Evolutionary conservation across 2,329 filamentous ascomycete genomes (phyloP).

Genomic region (Didymellaceae sp.): DNA sequence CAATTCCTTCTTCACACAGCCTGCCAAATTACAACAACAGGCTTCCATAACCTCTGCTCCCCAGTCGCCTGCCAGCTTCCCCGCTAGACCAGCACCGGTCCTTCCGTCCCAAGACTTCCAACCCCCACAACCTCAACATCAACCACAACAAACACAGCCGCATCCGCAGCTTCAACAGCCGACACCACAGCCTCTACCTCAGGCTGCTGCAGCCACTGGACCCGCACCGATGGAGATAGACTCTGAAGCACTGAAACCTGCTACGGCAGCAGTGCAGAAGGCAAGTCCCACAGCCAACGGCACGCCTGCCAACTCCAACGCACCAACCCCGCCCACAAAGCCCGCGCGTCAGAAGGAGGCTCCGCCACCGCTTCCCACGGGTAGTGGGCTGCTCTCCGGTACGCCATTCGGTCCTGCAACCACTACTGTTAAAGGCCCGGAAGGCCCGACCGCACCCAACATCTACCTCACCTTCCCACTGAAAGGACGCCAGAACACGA

Average conservation of each 20-base stretch:
- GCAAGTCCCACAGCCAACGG: slow-evolving; percentile 40
- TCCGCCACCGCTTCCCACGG: slow-evolving; percentile 64
- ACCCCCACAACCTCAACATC: slow-evolving; percentile 27
- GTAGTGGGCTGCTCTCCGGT: slow-evolving; percentile 69
- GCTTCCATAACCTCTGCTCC: slow-evolving; percentile 49
- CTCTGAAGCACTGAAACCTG: slow-evolving; percentile 36
- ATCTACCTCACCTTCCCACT: slow-evolving; percentile 86
- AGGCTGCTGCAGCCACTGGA: slow-evolving; percentile 25
- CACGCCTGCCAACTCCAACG: slow-evolving; percentile 55
- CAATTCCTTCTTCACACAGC: slow-evolving; percentile 46
- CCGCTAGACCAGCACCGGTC: slow-evolving; percentile 35
- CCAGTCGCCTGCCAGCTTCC: slow-evolving; percentile 46
- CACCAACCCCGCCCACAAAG: slow-evolving; percentile 62
- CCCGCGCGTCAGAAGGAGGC: slow-evolving; percentile 61
- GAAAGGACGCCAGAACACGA: slow-evolving; percentile 82
- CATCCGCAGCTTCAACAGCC: slow-evolving; percentile 20
- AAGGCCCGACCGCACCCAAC: slow-evolving; percentile 62
- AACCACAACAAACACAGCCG: slow-evolving; percentile 20
- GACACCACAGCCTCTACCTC: slow-evolving; percentile 19
- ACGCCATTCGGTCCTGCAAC: slow-evolving; percentile 64
- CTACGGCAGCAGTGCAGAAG: slow-evolving; percentile 38
- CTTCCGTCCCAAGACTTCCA: slow-evolving; percentile 39
- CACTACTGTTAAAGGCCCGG: slow-evolving; percentile 52
- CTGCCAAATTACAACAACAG: slow-evolving; percentile 44
- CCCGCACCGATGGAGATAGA: slow-evolving; percentile 49